Evolutionary conservation across 495 filamentous ascomycete species (phyloP).

Genomic region (Cercophora newfieldiana): DNA sequence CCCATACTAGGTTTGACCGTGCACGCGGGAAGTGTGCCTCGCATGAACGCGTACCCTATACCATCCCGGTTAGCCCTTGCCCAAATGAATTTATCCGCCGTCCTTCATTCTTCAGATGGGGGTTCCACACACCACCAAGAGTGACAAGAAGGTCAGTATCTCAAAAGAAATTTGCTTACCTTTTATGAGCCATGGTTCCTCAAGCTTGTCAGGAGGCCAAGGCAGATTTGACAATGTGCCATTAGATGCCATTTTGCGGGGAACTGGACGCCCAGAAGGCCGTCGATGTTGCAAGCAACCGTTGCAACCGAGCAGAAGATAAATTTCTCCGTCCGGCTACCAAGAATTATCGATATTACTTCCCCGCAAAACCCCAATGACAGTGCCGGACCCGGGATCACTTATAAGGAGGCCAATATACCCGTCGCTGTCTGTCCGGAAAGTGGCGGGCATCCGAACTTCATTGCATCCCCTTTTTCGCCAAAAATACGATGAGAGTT

Average conservation of each 20-base stretch:
- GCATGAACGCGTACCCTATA: not conserved
- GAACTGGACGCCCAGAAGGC: not conserved
- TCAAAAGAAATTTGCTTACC: too few relatives aligned
- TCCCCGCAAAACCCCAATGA: not conserved
- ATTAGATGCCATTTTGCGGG: not conserved
- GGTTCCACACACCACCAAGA: too few relatives aligned
- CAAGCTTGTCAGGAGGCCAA: not conserved
- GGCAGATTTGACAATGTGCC: not conserved
- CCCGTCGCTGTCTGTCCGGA: not conserved
- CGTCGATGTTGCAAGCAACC: not conserved
- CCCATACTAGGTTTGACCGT: not conserved
- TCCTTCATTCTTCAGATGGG: not conserved
- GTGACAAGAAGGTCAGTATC: too few relatives aligned
- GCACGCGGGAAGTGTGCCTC: not conserved
- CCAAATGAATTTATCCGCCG: not conserved
- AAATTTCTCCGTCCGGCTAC: not conserved
- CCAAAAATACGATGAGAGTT: constrained; percentile 19
- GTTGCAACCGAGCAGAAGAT: not conserved
- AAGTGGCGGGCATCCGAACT: not conserved
- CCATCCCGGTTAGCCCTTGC: not conserved
- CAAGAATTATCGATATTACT: not conserved
- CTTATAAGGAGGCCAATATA: not conserved
- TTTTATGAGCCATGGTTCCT: not conserved
- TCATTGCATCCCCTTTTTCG: not conserved
- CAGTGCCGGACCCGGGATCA: not conserved